Evolutionary conservation across 352 stramenopile genomes (phyloP).

Genomic region (Lagenidium giganteum): DNA sequence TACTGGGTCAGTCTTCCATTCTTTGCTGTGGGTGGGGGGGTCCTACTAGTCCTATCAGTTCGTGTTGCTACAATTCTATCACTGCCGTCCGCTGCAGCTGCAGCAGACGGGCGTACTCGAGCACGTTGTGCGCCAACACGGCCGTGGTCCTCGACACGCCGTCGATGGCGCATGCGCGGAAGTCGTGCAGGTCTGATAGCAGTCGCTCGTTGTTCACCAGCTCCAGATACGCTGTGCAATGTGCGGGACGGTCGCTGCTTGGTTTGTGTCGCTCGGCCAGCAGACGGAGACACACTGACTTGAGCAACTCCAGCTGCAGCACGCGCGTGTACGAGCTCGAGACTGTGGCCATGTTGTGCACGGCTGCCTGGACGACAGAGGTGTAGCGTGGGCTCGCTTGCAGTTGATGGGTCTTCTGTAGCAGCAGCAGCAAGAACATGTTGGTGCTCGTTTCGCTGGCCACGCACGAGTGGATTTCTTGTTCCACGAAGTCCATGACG

Average conservation of each 20-base stretch:
- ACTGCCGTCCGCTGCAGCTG: no score
- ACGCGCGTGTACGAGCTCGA: constrained; percentile 30
- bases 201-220: constrained; percentile 47
- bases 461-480: constrained; percentile 41
- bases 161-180: no score
- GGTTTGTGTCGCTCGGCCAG: constrained; percentile 7
- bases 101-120: no score
- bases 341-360: constrained; percentile 29
- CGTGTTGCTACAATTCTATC: no score
- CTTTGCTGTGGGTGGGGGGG: no score
- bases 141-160: no score
- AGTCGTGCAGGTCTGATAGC: constrained; percentile 34
- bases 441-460: constrained; percentile 34
- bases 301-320: constrained; percentile 46
- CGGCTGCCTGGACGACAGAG: constrained; percentile 29
- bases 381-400: constrained; percentile 4
- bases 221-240: constrained; percentile 23
- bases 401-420: constrained; percentile 32
- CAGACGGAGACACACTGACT: constrained; percentile 33
- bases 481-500: constrained; percentile 34
- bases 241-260: background rate
- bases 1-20: no score
- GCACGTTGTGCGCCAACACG: no score
- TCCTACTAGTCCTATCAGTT: no score
- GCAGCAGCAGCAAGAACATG: constrained; percentile 44